phyloP scores from a whole-genome alignment of 306 rosid species.

The Macrotyloma uniflorum region DNA sequence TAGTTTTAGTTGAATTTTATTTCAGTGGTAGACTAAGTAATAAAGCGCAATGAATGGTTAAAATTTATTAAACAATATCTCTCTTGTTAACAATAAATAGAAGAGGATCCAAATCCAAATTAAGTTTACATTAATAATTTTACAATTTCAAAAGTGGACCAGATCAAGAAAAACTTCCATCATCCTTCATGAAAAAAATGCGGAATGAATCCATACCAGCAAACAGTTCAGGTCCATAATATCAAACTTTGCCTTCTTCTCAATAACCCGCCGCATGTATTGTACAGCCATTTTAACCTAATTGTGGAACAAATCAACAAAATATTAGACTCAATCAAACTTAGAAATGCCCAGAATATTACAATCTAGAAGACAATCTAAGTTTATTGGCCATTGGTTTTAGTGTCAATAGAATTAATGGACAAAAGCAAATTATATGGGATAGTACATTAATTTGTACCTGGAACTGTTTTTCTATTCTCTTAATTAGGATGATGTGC shows the following conservation, averaged over 20 bases:
- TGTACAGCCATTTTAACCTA: slow-evolving; percentile 96
- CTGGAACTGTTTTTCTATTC: too few relatives aligned
- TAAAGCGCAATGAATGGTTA: too few relatives aligned
- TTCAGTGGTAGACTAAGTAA: too few relatives aligned
- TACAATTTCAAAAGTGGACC: not conserved
- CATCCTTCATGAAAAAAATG: not conserved
- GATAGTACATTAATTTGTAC: too few relatives aligned
- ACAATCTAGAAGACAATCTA: not conserved
- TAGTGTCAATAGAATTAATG: too few relatives aligned
- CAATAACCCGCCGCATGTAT: slow-evolving; percentile 93
- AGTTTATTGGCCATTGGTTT: not conserved
- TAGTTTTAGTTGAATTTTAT: too few relatives aligned
- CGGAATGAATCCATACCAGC: slow-evolving; percentile 58
- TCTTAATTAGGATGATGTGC: too few relatives aligned
- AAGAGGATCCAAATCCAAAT: too few relatives aligned
- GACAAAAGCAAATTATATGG: too few relatives aligned
- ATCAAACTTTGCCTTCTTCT: slow-evolving; percentile 94
- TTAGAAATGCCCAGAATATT: not conserved
- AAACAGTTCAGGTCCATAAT: slow-evolving; percentile 90
- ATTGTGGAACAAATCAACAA: slow-evolving; percentile 30
- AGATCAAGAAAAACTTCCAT: not conserved
- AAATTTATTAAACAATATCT: too few relatives aligned
- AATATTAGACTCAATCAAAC: slow-evolving; percentile 10
- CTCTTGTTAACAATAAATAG: too few relatives aligned
- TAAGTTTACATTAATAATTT: slow-evolving; percentile 7